Conservation (phyloP, 352 stramenopile genomes). For the Phytophthora niederhauseri region DNA sequence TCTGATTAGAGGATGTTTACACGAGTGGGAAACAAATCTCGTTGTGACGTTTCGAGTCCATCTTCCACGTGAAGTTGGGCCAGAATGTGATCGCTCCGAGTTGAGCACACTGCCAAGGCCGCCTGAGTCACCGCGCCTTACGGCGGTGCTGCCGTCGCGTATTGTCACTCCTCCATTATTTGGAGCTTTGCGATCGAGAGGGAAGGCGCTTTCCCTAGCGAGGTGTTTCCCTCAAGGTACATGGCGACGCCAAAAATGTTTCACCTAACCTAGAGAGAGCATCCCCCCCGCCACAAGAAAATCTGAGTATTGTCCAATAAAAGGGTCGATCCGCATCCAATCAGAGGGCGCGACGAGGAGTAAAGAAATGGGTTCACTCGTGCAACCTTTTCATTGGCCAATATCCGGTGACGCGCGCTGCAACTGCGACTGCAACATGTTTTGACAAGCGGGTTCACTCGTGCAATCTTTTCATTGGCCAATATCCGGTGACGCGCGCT, state of each 20-base stretch:
- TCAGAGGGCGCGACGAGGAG: neutral
- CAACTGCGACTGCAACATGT: neutral
- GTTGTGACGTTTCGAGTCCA: neutral
- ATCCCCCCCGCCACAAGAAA: constrained; percentile 22
- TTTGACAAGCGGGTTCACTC: neutral
- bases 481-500: neutral
- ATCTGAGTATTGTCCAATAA: constrained; percentile 2
- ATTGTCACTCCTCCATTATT: too few relatives aligned
- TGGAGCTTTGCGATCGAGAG: too few relatives aligned
- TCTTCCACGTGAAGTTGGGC: neutral
- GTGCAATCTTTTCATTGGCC: neutral
- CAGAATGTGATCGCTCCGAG: neutral
- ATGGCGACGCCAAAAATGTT: neutral
- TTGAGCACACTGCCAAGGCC: neutral
- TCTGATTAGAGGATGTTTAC: neutral
- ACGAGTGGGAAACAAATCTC: neutral
- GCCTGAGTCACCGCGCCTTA: neutral
- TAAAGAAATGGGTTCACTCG: neutral
- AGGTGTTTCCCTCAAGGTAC: neutral
- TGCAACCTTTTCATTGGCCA: neutral
- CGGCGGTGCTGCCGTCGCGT: neutral
- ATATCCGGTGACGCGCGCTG: neutral
- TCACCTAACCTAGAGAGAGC: constrained; percentile 6
- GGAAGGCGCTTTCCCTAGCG: too few relatives aligned
- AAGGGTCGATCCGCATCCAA: neutral